phyloP scores from a whole-genome alignment of 306 rosid species.

The Luffa aegyptiaca region DNA sequence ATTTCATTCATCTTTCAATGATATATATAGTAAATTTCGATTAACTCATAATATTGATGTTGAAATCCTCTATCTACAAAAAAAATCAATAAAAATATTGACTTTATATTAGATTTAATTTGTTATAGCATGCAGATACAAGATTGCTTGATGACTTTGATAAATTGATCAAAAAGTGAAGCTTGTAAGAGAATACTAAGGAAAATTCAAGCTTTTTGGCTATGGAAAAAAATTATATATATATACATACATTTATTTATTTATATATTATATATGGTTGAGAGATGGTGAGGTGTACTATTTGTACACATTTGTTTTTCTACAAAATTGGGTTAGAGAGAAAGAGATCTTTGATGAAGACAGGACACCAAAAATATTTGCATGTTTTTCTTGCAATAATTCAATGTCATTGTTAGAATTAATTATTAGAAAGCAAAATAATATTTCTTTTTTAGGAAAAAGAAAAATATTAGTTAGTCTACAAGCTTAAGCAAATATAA shows the following conservation, averaged over 20 bases:
- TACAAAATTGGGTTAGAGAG: neutral
- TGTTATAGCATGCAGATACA: neutral
- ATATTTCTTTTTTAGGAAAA: neutral
- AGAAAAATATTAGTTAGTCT: neutral
- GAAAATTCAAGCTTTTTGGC: neutral
- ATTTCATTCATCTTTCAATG: no score
- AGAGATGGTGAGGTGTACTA: neutral
- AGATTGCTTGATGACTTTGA: neutral
- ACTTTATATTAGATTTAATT: neutral
- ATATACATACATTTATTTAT: no score
- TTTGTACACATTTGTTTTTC: neutral
- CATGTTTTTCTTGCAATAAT: constrained; percentile 8
- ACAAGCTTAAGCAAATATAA: neutral
- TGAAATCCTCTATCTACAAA: neutral
- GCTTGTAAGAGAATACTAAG: neutral
- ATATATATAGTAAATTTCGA: neutral
- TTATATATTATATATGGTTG: neutral
- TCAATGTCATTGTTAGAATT: neutral
- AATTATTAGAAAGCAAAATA: neutral
- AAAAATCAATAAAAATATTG: neutral
- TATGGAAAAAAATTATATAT: neutral
- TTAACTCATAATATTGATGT: neutral
- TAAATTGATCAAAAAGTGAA: neutral
- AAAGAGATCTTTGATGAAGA: neutral
- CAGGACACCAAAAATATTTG: neutral